Conservation (phyloP, 306 rosid species). For the Medicago lupulina region DNA sequence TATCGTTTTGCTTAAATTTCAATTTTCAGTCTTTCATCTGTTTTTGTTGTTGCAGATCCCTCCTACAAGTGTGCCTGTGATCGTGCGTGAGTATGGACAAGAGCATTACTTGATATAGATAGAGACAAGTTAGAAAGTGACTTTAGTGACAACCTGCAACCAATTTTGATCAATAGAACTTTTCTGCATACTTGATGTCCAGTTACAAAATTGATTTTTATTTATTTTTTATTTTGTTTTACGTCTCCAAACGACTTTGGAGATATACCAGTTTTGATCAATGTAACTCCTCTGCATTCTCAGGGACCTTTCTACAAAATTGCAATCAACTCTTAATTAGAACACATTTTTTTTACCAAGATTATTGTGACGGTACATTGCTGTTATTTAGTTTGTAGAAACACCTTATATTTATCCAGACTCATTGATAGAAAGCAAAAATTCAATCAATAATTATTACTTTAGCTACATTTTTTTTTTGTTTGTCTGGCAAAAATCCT, state of each 20-base stretch:
- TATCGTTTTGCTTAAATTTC: neutral
- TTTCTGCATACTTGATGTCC: neutral
- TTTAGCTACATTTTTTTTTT: no score
- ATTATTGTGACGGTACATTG: neutral
- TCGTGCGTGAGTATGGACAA: conserved; percentile 80
- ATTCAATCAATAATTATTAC: neutral
- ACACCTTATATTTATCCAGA: neutral
- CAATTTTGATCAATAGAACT: conserved; percentile 24
- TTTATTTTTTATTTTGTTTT: neutral
- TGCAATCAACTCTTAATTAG: neutral
- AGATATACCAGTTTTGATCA: neutral
- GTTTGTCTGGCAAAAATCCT: no score
- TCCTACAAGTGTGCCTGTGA: conserved; percentile 84
- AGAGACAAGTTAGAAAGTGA: conserved; percentile 27
- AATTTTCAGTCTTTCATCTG: neutral
- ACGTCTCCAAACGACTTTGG: conserved; percentile 6
- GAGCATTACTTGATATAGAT: conserved; percentile 60
- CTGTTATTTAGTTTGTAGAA: conserved; percentile 5
- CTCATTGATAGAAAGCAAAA: neutral
- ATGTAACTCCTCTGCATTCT: no score
- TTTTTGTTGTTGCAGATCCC: conserved; percentile 63
- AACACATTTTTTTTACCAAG: neutral
- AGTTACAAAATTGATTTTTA: neutral
- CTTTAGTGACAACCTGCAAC: neutral
- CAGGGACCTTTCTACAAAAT: neutral